A percentile compares a stretch with the other conserved stretches of the same genome.
Evolutionary conservation across 2,329 filamentous ascomycete species (phyloP).

Genomic region (Hymenoscyphus occultus): DNA sequence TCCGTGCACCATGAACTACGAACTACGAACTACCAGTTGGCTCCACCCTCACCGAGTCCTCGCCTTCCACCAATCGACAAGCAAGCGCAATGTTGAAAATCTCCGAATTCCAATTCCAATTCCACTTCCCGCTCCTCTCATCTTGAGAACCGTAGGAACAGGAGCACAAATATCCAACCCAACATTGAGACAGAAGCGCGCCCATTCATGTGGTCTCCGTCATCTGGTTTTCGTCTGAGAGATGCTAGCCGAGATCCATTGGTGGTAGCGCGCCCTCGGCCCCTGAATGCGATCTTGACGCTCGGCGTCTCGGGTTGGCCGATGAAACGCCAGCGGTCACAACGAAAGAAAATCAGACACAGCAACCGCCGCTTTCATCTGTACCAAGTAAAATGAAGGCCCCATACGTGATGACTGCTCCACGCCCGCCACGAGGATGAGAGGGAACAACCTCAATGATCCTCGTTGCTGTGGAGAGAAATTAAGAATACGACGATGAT

Average conservation of each 20-base stretch:
- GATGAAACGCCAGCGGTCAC: conserved; percentile 8
- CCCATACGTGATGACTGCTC: no score
- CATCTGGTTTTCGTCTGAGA: not conserved
- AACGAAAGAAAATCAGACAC: conserved; percentile 4
- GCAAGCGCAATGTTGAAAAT: not conserved
- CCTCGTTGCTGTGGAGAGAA: no score
- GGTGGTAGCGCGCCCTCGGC: not conserved
- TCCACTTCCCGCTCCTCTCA: not conserved
- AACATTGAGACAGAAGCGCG: not conserved
- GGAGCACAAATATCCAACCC: not conserved
- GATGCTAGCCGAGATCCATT: not conserved
- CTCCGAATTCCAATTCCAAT: not conserved
- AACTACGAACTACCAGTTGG: not conserved
- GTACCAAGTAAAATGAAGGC: not conserved
- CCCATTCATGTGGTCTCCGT: not conserved
- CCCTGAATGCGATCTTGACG: conserved; percentile 3
- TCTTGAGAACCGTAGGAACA: not conserved
- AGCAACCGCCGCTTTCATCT: not conserved
- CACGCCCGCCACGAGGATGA: no score
- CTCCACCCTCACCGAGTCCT: not conserved
- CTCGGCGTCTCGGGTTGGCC: conserved; percentile 9
- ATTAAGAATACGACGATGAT: no score
- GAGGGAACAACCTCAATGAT: no score
- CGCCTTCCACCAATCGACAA: conserved; percentile 3
- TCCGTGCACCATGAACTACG: no score